Evolutionary conservation across 106 monocot species (phyloP).

Genomic region (Dactylorhiza incarnata): DNA sequence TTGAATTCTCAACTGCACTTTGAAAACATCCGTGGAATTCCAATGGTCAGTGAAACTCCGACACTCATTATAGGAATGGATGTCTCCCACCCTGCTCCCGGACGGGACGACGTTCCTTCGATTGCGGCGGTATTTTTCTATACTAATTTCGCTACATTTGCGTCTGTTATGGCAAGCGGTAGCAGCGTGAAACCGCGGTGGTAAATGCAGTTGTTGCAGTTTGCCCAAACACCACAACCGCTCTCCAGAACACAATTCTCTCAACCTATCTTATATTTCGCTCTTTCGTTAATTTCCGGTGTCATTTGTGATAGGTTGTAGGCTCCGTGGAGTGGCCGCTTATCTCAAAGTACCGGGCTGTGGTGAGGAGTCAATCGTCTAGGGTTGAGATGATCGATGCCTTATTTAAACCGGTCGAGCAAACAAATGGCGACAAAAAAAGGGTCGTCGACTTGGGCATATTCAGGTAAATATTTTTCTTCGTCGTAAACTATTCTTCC

Average conservation of each 20-base stretch:
- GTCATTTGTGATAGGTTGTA: constrained; percentile 53
- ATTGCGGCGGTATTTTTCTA: constrained; percentile 52
- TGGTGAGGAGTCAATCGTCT: constrained; percentile 71
- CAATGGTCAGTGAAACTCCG: constrained; percentile 8
- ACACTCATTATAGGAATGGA: constrained; percentile 28
- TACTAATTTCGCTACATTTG: background rate
- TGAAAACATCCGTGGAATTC: constrained; percentile 30
- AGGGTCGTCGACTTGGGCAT: constrained; percentile 57
- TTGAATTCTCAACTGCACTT: constrained; percentile 61
- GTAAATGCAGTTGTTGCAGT: too few species aligned
- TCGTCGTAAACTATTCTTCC: background rate
- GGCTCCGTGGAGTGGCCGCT: constrained; percentile 86
- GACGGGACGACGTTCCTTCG: constrained; percentile 57
- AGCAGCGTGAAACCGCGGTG: too few species aligned
- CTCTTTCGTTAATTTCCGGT: too few species aligned
- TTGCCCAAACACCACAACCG: too few species aligned
- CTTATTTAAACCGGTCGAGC: constrained; percentile 51
- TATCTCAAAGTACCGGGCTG: constrained; percentile 80
- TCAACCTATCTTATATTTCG: background rate
- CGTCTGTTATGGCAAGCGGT: too few species aligned
- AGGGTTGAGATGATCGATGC: constrained; percentile 97
- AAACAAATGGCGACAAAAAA: background rate
- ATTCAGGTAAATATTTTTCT: constrained; percentile 27
- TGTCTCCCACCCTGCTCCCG: constrained; percentile 51
- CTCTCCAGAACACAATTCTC: too few species aligned